phyloP scores from a whole-genome alignment of 441 rosid genomes.

The Gossypium aridum region DNA sequence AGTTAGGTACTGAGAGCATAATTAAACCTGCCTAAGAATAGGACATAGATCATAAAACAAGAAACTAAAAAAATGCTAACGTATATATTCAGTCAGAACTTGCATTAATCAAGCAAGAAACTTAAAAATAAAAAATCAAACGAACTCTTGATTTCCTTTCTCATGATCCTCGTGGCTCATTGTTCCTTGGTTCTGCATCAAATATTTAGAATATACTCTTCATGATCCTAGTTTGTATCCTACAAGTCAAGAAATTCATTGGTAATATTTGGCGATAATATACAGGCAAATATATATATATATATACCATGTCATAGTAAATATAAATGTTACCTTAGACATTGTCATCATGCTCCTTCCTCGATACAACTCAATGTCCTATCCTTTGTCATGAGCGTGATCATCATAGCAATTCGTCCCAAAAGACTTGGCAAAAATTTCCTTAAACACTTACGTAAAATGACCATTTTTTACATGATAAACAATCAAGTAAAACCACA shows the following conservation, averaged over 20 bases:
- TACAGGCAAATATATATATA: background rate
- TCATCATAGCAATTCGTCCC: background rate
- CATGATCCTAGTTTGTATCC: background rate
- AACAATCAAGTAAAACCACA: background rate
- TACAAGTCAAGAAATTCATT: background rate
- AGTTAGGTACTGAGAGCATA: too few species aligned
- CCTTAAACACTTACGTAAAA: background rate
- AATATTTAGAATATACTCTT: background rate
- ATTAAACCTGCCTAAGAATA: too few species aligned
- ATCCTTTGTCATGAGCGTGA: background rate
- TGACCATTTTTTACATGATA: background rate
- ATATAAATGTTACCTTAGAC: background rate
- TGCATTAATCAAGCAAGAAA: background rate
- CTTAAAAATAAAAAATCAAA: too few species aligned
- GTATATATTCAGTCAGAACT: background rate
- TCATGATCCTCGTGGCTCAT: too few species aligned
- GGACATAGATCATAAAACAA: too few species aligned
- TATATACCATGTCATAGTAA: background rate
- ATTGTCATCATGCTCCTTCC: background rate
- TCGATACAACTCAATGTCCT: background rate
- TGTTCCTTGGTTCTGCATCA: too few species aligned
- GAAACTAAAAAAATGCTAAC: background rate
- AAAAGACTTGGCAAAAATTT: background rate
- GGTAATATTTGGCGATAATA: background rate
- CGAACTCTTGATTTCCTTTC: too few species aligned